phyloP scores from a whole-genome alignment of 805 yeast genomes.

The Brettanomyces naardenensis region DNA sequence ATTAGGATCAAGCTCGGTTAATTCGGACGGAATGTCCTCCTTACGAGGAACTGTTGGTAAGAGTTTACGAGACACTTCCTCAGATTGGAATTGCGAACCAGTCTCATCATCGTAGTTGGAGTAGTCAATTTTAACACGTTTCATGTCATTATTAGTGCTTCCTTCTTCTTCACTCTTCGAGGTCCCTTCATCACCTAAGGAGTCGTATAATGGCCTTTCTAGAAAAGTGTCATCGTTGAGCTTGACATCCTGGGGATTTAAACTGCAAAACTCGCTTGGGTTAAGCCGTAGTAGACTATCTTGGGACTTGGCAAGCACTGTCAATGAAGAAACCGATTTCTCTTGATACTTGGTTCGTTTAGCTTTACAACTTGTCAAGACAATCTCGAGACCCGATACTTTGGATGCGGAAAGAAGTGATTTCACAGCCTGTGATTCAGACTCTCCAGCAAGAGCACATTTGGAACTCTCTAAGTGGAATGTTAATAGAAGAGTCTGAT shows the following conservation, averaged over 20 bases:
- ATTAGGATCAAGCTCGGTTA: conserved; percentile 65
- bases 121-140: conserved; percentile 35
- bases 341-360: conserved; percentile 79
- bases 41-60: conserved; percentile 57
- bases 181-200: conserved; percentile 41
- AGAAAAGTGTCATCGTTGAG: conserved; percentile 71
- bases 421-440: conserved; percentile 54
- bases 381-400: conserved; percentile 51
- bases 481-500: conserved; percentile 32
- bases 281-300: conserved; percentile 15
- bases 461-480: conserved; percentile 66
- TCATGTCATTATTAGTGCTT: conserved; percentile 29
- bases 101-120: conserved; percentile 10
- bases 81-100: conserved; percentile 1
- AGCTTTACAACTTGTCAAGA: conserved; percentile 83
- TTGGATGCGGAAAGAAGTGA: conserved; percentile 48
- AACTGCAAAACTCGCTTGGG: conserved; percentile 12
- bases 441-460: conserved; percentile 49
- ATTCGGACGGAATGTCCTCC: conserved; percentile 51
- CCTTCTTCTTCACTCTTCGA: conserved; percentile 21
- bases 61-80: conserved; percentile 30
- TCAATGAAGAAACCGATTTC: conserved; percentile 60
- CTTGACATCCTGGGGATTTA: conserved; percentile 47
- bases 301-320: conserved; percentile 61
- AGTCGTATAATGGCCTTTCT: conserved; percentile 67